A percentile compares a stretch with the other conserved stretches of the same genome.
Conservation (phyloP, 2,329 filamentous ascomycete genomes). For the Aspergillus sp. region DNA sequence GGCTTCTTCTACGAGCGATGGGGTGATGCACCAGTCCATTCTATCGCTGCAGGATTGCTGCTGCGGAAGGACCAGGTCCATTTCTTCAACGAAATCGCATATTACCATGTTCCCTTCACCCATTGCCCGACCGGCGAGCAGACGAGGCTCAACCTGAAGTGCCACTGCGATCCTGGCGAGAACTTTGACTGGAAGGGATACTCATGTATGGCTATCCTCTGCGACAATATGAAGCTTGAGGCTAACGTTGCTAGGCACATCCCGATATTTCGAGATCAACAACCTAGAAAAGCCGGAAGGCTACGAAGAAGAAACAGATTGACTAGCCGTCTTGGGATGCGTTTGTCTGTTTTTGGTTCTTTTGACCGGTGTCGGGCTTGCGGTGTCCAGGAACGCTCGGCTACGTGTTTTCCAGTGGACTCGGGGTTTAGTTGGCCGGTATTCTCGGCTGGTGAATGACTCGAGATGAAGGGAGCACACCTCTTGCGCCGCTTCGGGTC, state of each 20-base stretch:
- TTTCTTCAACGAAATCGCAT: conserved; percentile 98
- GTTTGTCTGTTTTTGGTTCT: conserved; percentile 12
- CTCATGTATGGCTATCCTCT: conserved; percentile 91
- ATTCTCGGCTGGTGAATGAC: conserved; percentile 6
- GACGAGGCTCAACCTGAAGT: conserved; percentile 72
- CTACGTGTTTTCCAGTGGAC: conserved; percentile 6
- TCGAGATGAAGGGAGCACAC: no score
- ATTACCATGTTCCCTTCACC: conserved; percentile 95
- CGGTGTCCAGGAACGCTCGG: conserved; percentile 13
- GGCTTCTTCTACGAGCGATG: conserved; percentile 99
- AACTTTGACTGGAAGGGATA: conserved; percentile 99
- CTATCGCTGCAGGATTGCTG: conserved; percentile 82
- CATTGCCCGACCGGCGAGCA: conserved; percentile 92
- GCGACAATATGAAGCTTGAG: no score
- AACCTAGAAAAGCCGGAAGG: conserved; percentile 73
- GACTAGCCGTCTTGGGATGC: conserved; percentile 20
- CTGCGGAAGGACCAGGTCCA: conserved; percentile 90
- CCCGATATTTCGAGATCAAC: conserved; percentile 76
- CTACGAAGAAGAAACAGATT: conserved; percentile 63
- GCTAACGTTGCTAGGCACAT: conserved; percentile 75
- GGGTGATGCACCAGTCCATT: conserved; percentile 96
- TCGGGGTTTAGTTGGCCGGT: conserved; percentile 1
- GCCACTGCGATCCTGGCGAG: conserved; percentile 87
- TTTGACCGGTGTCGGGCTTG: conserved; percentile 11
- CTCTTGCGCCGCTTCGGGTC: no score